These are phyloP conservation scores for Diaporthe aspalathi DNA, from an alignment of 2,329 filamentous ascomycete species.

Conservation along the genomic window DNA sequence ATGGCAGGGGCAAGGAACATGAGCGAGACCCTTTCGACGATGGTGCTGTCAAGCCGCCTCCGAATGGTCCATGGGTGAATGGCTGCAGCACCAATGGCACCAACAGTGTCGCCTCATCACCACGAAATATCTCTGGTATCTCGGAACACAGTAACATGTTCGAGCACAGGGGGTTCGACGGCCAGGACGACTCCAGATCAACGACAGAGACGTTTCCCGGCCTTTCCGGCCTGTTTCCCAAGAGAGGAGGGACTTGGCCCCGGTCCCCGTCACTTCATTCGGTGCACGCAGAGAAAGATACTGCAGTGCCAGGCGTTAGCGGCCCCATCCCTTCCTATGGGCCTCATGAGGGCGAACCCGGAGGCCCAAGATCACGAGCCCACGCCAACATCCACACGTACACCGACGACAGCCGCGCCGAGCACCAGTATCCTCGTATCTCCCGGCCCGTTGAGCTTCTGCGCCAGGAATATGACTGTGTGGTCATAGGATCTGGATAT, in stretches of 20 bases:
- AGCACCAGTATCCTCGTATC: constrained; percentile 61
- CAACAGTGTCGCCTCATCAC: constrained; percentile 34
- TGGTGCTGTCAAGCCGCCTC: constrained; percentile 31
- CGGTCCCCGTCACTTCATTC: constrained; percentile 28
- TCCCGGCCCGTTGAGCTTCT: constrained; percentile 69
- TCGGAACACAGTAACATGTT: constrained; percentile 23
- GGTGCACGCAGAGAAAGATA: not conserved
- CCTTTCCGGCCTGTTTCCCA: constrained; percentile 20
- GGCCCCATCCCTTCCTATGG: constrained; percentile 46
- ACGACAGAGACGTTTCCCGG: not conserved
- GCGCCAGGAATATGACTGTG: constrained; percentile 69
- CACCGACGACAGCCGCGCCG: constrained; percentile 42
- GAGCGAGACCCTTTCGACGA: constrained; percentile 19
- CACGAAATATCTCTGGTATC: not conserved
- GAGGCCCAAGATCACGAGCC: constrained; percentile 48
- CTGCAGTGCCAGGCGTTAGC: not conserved
- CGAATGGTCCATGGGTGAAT: constrained; percentile 28
- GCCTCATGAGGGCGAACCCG: constrained; percentile 49
- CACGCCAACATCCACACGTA: constrained; percentile 46
- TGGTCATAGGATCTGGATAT: constrained; percentile 77
- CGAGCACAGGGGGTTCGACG: not conserved
- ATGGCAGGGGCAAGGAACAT: not conserved
- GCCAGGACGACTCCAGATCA: not conserved
- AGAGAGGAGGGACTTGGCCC: constrained; percentile 33
- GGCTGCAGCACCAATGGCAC: constrained; percentile 33